Base-by-base conservation (phyloP, 2,329 filamentous ascomycete genomes). In the Calonectria henricotiae region DNA sequence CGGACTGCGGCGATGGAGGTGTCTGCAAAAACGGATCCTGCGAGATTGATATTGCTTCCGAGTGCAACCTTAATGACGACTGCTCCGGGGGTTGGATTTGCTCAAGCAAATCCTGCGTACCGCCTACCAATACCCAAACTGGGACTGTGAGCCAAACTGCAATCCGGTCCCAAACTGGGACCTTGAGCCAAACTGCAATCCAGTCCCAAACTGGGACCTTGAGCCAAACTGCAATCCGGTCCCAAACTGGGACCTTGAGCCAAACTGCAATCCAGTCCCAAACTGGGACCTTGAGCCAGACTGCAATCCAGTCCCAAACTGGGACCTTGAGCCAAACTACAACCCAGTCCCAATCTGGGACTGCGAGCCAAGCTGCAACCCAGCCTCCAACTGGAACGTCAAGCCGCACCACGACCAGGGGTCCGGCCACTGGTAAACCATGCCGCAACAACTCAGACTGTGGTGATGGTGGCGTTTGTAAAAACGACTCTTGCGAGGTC, bases 41-140 rank as follows among this genome's bases (percentile, higher is more conserved):
- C 12, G 51, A 55, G 12, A 13, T 55, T 17, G 51, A 55, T 9
- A 55, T 55, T 55, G 51, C 51, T 8, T 55, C 51, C 1, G 51
- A 55, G n/a, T 55, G 51, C 5, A 37, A 37, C 12, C 32, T 55
- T 9, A 55, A 25, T 5, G 6, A 4, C 1, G 51, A 55, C 11
- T 55, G 51, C 12, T 3, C 3, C 0, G 32, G 32, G 7, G 51
- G 51, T 7, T 55, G 51, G 51, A 39, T 55, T 25, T 55, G 51
- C 32, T 55, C 51, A 0, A 37, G 32, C n/a, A 37, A 46, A 9
- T 1, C 25, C 0, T 67, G 65, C 5, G 46, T 25, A 5, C 37
- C 65, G 5, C 25, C 46, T 12, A 30, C 15, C 15, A 15, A n/a
- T 5, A n/a, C n/a, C n/a, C n/a, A n/a, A n/a, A n/a, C n/a, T n/a